Evolutionary conservation across 371 early-diverging fungal genomes (phyloP), one percentile per base, ranked within the genome.

Genomic region (Mortierella sp.): DNA sequence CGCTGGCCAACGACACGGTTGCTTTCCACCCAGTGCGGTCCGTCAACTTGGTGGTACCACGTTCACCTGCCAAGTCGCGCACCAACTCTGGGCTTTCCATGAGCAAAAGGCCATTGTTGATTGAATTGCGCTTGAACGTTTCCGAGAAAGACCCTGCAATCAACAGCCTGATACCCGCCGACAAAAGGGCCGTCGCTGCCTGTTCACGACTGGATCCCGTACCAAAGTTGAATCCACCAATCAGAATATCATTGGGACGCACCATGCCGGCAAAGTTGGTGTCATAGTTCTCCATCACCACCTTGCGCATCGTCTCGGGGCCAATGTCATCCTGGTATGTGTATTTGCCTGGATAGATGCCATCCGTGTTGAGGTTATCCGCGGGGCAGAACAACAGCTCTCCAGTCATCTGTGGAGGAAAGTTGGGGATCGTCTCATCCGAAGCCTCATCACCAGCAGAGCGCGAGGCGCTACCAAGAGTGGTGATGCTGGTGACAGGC

Each of bases 231-330:
- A 89, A 93, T 2, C 98, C 98, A 13, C 90, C 89, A 16, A 96
- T 92, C 26, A 97, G 82, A 16, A 97, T 86, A 74, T 96, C 96
- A 16, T 87, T 84, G 45, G 84, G 61, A 62, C 84, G 73, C 34
- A 93, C 89, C 31, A 85, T 62, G 38, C 82, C 79, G 28, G 90
- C 85, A 79, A 98, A 98, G 12, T 86, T 82, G 31, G 94, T 90
- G 70, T 98, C 98, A 67, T 96, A 98, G 80, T 98, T 98, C 78
- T 96, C 95, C 98, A 98, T 98, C 21, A 93, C 97, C 2, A 96
- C 95, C 69, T 90, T 83, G 47, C 89, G 90, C 98, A 97, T 97
- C 31, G 89, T 86, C 34, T 91, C 92, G 5, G 88, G 83, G 2
- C 93, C 88, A 81, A 98, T 88, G 68, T 96, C 95, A 64, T 96